A percentile compares a stretch with the other conserved stretches of the same genome.
phyloP scores from a whole-genome alignment of 2,329 filamentous ascomycete genomes.

The Neonectria hederae region DNA sequence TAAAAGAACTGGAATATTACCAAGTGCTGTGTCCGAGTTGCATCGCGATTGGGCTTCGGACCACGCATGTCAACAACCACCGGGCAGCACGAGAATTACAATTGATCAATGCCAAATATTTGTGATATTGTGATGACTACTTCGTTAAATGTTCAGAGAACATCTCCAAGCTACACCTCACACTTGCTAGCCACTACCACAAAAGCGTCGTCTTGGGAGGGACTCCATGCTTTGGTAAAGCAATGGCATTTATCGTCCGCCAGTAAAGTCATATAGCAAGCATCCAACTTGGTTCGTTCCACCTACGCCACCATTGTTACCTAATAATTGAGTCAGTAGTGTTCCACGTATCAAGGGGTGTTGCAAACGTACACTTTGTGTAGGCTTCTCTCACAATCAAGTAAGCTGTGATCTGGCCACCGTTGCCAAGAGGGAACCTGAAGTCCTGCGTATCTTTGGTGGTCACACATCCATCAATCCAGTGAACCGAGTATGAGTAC shows the following conservation, averaged over 20 bases:
- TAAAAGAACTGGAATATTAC: no score
- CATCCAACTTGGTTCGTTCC: constrained; percentile 17
- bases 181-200: no score
- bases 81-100: no score
- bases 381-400: constrained; percentile 33
- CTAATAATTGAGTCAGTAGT: neutral
- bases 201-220: no score
- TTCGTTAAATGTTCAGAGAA: no score
- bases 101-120: no score
- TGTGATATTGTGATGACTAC: no score
- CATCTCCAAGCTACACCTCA: no score
- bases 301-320: constrained; percentile 20
- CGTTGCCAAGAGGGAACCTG: constrained; percentile 28
- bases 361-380: constrained; percentile 32
- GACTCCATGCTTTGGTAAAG: neutral
- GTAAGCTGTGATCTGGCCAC: constrained; percentile 31
- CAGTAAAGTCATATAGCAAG: constrained; percentile 16
- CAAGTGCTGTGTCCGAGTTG: no score
- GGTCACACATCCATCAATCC: constrained; percentile 34
- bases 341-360: neutral
- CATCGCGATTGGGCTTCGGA: no score
- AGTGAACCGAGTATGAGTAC: constrained; percentile 29
- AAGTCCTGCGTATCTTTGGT: constrained; percentile 25
- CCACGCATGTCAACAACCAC: no score
- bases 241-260: neutral